Evolutionary conservation across 2,329 filamentous ascomycete genomes (phyloP), one percentile per base, ranked within the genome.

Genomic region (Colletotrichum camelliae): DNA sequence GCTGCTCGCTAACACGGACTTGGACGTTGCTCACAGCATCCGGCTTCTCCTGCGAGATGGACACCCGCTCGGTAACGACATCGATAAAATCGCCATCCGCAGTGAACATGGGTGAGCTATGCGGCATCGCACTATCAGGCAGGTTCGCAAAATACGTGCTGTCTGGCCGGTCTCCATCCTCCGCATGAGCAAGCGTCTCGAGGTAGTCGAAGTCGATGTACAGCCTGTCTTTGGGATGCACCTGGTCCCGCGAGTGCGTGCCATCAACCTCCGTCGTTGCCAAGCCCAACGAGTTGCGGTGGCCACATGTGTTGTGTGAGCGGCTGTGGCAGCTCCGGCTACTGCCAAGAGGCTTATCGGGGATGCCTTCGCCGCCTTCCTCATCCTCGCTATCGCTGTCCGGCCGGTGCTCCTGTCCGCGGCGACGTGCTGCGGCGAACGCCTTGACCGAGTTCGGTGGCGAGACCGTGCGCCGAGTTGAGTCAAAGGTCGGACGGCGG

Each of bases 361-460:
- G 76, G 93, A 91, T 43, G 95, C 86, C 31, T 13, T 18, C 57
- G 90, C 88, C 29, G 91, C 83, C 27, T 4, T 76, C 37, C 7
- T 61, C 64, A 8, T 35, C 55, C 35, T 62, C 62, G n/a, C 9
- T 24, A 9, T 74, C 70, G 70, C 88, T 86, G 8, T 88, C 86
- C n/a, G 82, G 81, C 77, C 77, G 83, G 31, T 80, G 78, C 75
- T 93, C 95, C 61, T 96, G 94, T 81, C 96, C 95, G 73, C 96
- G 93, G 73, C 95, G 94, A 66, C 95, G 93, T 70, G 95, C 95
- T 81, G 96, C 94, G 29, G 96, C 97, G 84, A 99, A 99, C 6
- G 97, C 97, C 84, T 98, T 98, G 68, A 99, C 96, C 0, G 97
- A 99, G 83, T 98, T 98, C 10, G 97, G 96, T 18, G 96, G 74